Evolutionary conservation across 1,284 basidiomycete genomes (phyloP).

Genomic region (Sanghuangporus sanghuang): DNA sequence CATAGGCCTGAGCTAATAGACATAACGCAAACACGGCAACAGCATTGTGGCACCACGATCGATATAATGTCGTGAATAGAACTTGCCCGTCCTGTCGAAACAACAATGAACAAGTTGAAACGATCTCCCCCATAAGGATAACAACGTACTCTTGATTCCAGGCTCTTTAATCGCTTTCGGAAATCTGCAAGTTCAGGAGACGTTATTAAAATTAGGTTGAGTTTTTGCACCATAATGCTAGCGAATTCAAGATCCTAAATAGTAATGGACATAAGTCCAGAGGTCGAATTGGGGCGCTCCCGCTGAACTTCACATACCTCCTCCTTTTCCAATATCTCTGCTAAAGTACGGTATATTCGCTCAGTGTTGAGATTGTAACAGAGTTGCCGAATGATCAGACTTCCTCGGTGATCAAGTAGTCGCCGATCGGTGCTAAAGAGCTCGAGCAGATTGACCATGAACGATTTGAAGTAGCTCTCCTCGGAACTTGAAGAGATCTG

Average conservation of each 20-base stretch:
- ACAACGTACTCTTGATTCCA: slow-evolving; percentile 77
- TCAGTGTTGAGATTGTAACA: slow-evolving; percentile 95
- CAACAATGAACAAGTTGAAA: not conserved
- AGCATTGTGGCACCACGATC: slow-evolving; percentile 98
- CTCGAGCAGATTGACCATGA: slow-evolving; percentile 93
- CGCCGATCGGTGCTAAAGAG: slow-evolving; percentile 94
- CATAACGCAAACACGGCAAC: slow-evolving; percentile 96
- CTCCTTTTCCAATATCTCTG: slow-evolving; percentile 96
- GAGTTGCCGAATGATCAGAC: slow-evolving; percentile 93
- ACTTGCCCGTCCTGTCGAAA: slow-evolving; percentile 86
- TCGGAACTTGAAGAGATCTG: slow-evolving; percentile 95
- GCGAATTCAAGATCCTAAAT: slow-evolving; percentile 93
- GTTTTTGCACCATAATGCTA: slow-evolving; percentile 94
- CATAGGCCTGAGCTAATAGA: slow-evolving; percentile 95
- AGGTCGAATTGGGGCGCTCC: too few species aligned
- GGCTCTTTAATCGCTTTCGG: slow-evolving; percentile 84
- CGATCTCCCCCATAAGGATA: not conserved
- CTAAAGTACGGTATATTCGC: slow-evolving; percentile 91
- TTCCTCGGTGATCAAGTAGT: slow-evolving; percentile 88
- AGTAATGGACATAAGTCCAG: not conserved
- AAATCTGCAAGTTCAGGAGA: slow-evolving; percentile 95
- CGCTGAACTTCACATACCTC: slow-evolving; percentile 53
- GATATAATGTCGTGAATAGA: slow-evolving; percentile 88
- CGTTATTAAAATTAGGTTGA: slow-evolving; percentile 95
- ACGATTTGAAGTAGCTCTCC: slow-evolving; percentile 91